Base-by-base conservation (phyloP, 1,139 yeast genomes). In the Geotrichum reessii region DNA sequence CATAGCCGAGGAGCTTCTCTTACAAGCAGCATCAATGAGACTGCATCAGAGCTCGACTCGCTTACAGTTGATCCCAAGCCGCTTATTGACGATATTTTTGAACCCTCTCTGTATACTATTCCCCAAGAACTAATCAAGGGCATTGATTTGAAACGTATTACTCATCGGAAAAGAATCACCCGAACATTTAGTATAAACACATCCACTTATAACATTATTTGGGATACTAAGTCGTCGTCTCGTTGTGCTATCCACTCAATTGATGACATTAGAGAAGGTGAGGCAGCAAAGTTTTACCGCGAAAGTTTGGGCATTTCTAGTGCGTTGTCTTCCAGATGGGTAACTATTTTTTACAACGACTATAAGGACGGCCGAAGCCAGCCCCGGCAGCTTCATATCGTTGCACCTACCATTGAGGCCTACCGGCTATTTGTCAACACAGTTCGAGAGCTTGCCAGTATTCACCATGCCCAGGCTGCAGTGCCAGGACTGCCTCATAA, bases 291-390 rank as follows among this genome's bases (percentile, higher is more conserved):
- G 27, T 87, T 87, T 63, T 92, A 90, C 68, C 76, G 96, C 61
- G 96, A 91, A 67, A 96, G 89, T 70, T 80, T 88, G 63, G 85
- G 85, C 52, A 80, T 91, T 0, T 81, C 92, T 0, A 75, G 81
- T 53, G 91, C 86, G 55, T 81, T 80, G 57, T 83, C 83, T 53
- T 75, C 77, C 14, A 75, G 81, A 21, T 93, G 99, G 99, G 78
- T 89, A 0, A 85, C 96, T 0, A 80, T 93, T 37, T 82, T 89
- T 14, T 92, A 89, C 68, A 74, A 71, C 28, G 73, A 76, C 7
- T 67, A 73, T 6, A 79, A 76, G 33, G 55, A 53, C 28, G 50
- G 37, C 7, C 22, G 49, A 12, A 79, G 81, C 64, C 81, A 81
- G 61, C 74, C 82, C 58, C 85, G 86, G 62, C 83, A 83, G 1